phyloP scores from a whole-genome alignment of 495 filamentous ascomycete genomes.

The Elasticomyces elasticus region DNA sequence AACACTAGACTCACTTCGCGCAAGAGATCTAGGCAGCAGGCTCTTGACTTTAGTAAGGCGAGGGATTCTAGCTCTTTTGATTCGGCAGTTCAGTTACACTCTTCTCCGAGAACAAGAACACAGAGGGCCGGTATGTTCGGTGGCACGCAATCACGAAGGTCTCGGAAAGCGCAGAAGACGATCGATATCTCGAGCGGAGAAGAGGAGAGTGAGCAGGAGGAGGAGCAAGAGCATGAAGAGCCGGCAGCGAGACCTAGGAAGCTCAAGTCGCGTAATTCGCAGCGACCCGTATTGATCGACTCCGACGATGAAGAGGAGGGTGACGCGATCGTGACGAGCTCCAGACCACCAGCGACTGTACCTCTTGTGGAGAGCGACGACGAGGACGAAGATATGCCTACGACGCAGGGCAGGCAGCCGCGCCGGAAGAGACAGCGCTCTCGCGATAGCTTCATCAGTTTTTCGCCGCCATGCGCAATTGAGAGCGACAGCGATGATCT shows the following conservation, averaged over 20 bases:
- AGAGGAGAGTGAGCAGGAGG: slow-evolving; percentile 6
- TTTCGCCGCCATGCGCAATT: slow-evolving; percentile 8
- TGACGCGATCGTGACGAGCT: slow-evolving; percentile 4
- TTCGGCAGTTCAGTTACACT: slow-evolving; percentile 8
- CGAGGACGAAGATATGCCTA: slow-evolving; percentile 20
- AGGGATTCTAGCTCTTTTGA: slow-evolving; percentile 4
- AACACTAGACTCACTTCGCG: not conserved
- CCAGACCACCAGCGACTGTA: not conserved
- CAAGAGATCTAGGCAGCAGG: slow-evolving; percentile 10
- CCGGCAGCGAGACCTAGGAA: not conserved
- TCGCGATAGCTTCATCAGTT: slow-evolving; percentile 14
- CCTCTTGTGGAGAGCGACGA: slow-evolving; percentile 13
- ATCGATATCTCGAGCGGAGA: slow-evolving; percentile 14
- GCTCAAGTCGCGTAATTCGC: not conserved
- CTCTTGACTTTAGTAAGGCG: slow-evolving; percentile 10
- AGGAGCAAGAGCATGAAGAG: not conserved
- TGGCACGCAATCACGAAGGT: slow-evolving; percentile 1
- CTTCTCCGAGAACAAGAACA: not conserved
- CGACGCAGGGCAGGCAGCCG: slow-evolving; percentile 8
- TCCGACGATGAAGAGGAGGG: slow-evolving; percentile 13
- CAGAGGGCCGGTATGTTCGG: slow-evolving; percentile 17
- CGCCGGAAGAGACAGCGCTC: slow-evolving; percentile 3
- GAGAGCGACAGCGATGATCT: slow-evolving; percentile 23
- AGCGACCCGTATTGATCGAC: slow-evolving; percentile 1
- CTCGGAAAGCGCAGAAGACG: not conserved